phyloP scores from a whole-genome alignment of 2,329 filamentous ascomycete genomes.

The Neopestalotiopsis clavispora region DNA sequence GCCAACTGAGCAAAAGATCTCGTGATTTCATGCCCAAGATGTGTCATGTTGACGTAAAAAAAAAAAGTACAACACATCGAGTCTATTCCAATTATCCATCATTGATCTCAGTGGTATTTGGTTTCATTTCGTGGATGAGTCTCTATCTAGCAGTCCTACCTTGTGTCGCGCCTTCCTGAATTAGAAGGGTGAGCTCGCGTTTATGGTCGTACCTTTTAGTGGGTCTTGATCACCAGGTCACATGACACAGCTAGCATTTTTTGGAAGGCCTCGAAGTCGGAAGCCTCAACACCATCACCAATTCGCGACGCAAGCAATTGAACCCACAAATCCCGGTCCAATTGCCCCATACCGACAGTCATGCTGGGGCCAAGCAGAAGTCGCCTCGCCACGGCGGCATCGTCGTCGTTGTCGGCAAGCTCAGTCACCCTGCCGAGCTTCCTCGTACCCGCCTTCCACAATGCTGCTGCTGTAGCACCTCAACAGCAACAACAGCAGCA shows the following conservation, averaged over 20 bases:
- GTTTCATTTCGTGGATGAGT: not conserved
- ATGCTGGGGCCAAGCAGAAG: constrained; percentile 72
- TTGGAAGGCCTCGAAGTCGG: not conserved
- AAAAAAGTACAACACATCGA: no score
- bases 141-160: not conserved
- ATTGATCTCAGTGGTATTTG: no score
- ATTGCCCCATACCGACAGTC: constrained; percentile 16
- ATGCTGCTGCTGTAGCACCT: constrained; percentile 34
- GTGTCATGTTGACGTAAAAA: no score
- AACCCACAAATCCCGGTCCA: constrained; percentile 15
- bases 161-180: not conserved
- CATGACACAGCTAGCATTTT: constrained; percentile 21
- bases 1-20: no score
- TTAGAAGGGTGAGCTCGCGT: not conserved
- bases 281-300: constrained; percentile 10
- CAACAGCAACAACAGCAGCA: constrained; percentile 30
- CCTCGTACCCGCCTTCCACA: constrained; percentile 73
- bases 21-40: no score
- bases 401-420: constrained; percentile 31
- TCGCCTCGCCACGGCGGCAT: constrained; percentile 61
- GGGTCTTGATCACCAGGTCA: constrained; percentile 17
- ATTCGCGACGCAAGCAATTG: constrained; percentile 24
- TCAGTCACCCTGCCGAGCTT: constrained; percentile 69
- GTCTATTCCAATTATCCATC: no score
- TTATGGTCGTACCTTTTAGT: not conserved